Evolutionary conservation across 1,284 basidiomycete genomes (phyloP).

Genomic region (Tetrapyrgos nigripes): DNA sequence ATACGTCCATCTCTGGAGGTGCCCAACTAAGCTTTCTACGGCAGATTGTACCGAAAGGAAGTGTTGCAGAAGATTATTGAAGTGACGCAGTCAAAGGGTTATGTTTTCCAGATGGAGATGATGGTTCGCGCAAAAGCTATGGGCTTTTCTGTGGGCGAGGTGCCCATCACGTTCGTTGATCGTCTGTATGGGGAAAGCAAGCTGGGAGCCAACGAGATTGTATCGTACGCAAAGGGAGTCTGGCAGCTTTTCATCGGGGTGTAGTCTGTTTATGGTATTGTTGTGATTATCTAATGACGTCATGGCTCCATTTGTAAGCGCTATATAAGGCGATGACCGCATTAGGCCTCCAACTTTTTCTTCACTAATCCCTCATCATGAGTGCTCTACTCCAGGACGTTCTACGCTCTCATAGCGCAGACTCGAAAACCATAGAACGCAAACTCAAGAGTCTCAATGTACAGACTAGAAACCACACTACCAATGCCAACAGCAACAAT

Average conservation of each 20-base stretch:
- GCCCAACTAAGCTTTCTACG: constrained; percentile 5
- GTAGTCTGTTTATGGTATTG: constrained; percentile 34
- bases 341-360: neutral
- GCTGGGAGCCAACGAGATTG: constrained; percentile 87
- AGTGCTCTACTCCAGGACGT: constrained; percentile 74
- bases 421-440: constrained; percentile 47
- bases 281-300: neutral
- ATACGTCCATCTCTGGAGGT: constrained; percentile 2
- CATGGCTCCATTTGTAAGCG: neutral
- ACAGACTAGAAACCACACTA: constrained; percentile 7
- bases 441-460: constrained; percentile 43
- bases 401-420: constrained; percentile 63
- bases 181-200: constrained; percentile 93
- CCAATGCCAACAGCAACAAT: constrained; percentile 19
- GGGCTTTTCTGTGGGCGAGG: constrained; percentile 87
- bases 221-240: constrained; percentile 89
- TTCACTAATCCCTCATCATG: constrained; percentile 52
- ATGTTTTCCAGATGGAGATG: constrained; percentile 98
- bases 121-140: constrained; percentile 87
- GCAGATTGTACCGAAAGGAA: constrained; percentile 77
- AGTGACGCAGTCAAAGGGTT: constrained; percentile 85
- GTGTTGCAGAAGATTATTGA: constrained; percentile 86
- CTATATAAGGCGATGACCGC: neutral
- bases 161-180: constrained; percentile 94
- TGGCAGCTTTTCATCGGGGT: constrained; percentile 80